phyloP scores from a whole-genome alignment of 768 basidiomycete species.

The Solioccasus polychromus region DNA sequence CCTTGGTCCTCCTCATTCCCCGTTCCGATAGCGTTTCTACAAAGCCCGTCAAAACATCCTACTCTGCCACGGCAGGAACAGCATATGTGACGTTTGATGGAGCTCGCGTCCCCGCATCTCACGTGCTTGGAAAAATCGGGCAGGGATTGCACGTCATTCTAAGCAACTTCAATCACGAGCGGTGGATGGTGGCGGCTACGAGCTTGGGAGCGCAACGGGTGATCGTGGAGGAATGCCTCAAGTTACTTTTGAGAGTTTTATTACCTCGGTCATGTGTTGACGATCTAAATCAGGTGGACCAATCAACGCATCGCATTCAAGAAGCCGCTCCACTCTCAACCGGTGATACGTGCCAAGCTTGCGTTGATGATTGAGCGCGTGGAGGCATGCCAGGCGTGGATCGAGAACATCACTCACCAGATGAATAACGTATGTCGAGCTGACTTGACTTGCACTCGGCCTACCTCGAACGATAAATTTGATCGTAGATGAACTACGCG shows the following conservation, averaged over 20 bases:
- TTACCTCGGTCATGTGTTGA: conserved; percentile 5
- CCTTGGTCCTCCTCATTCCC: conserved; percentile 73
- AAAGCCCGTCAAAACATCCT: conserved; percentile 88
- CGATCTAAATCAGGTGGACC: conserved; percentile 62
- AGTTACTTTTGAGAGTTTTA: conserved; percentile 39
- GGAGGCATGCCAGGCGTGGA: conserved; percentile 84
- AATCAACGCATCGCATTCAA: conserved; percentile 89
- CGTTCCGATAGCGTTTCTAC: conserved; percentile 74
- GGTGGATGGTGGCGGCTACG: conserved; percentile 80
- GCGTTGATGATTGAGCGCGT: conserved; percentile 88
- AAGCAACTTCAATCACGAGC: conserved; percentile 86
- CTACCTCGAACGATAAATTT: background rate
- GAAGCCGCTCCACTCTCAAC: conserved; percentile 75
- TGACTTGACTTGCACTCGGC: background rate
- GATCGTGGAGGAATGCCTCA: conserved; percentile 87
- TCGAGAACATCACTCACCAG: conserved; percentile 86
- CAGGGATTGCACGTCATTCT: conserved; percentile 81
- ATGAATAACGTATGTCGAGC: conserved; percentile 72
- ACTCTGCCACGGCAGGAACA: conserved; percentile 90
- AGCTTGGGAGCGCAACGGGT: conserved; percentile 74
- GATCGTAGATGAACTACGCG: conserved; percentile 72
- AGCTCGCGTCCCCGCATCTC: conserved; percentile 76
- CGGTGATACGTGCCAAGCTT: conserved; percentile 87
- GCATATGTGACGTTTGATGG: conserved; percentile 82
- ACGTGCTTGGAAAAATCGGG: conserved; percentile 86